Base-by-base conservation (phyloP, 1,139 yeast species). In the Zhuliangozyma parablackwelliae region DNA sequence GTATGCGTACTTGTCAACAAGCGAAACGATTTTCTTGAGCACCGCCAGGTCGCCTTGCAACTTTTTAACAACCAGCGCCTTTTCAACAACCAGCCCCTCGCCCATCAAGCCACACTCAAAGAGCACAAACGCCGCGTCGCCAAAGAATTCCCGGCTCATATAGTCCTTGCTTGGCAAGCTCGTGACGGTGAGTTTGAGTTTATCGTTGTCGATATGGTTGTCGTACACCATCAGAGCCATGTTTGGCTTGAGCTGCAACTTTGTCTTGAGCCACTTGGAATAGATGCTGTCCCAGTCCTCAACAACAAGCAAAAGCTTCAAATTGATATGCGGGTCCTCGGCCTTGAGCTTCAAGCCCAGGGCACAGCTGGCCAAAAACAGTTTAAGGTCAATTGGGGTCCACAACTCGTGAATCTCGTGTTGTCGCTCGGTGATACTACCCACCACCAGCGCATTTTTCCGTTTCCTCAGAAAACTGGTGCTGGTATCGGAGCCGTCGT, bases 191-290 rank as follows among this genome's bases (percentile, higher is more conserved):
- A 71, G 30, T 2, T 40, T 37, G 11, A 66, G 35, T 34, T 58
- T 56, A 10, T 57, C 59, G 23, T 53, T 50, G 7, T 43, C 36
- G 2, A 62, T 46, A 3, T 37, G 32, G 28, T 54, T 54, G 31
- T 57, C 61, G 42, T 68, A 70, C 10, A 57, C 48, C 26, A 47
- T 41, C 34, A 48, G 50, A n/a, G 54, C 57, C 8, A 43, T 41
- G 42, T 66, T 61, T 2, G 59, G 51, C 33, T 50, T 51, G 29
- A 75, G 51, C 8, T 51, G 47, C 12, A 74, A 52, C 45, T 72
- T 72, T 3, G 62, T 62, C 28, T 61, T 59, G 31, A 75, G 56
- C 80, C 80, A 75, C 44, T 63, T 66, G 2, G 78, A 67, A 42
- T 62, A 65, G 6, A 63, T 50, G 8, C 56, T 47, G 5, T 52